phyloP scores from a whole-genome alignment of 805 yeast species.

The Cyberlindnera bimundalis region DNA sequence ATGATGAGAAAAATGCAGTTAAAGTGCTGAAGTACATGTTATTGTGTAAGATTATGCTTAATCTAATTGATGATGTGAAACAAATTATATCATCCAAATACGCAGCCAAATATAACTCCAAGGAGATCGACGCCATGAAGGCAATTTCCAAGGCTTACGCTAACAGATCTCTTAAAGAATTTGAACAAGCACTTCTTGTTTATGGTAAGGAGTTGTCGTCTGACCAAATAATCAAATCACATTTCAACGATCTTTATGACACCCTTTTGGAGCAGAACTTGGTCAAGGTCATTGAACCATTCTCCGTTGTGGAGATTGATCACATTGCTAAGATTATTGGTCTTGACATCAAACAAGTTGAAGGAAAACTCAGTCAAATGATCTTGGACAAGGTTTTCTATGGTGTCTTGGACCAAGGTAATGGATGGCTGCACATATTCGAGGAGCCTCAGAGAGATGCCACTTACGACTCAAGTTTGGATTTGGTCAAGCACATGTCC shows the following conservation, averaged over 20 bases:
- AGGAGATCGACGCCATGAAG: slow-evolving; percentile 93
- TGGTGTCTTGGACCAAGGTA: slow-evolving; percentile 97
- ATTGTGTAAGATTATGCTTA: slow-evolving; percentile 89
- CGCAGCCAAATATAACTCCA: slow-evolving; percentile 69
- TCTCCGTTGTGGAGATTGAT: slow-evolving; percentile 89
- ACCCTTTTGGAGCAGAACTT: slow-evolving; percentile 89
- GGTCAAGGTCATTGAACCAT: slow-evolving; percentile 93
- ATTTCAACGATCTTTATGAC: slow-evolving; percentile 89
- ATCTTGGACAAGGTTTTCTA: slow-evolving; percentile 91
- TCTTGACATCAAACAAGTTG: slow-evolving; percentile 81
- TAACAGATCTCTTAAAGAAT: slow-evolving; percentile 85
- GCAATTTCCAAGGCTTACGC: slow-evolving; percentile 88
- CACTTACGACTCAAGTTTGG: slow-evolving; percentile 83
- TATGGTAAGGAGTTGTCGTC: slow-evolving; percentile 74
- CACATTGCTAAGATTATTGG: slow-evolving; percentile 89
- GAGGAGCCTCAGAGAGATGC: slow-evolving; percentile 87
- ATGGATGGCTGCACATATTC: slow-evolving; percentile 92
- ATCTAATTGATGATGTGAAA: slow-evolving; percentile 80
- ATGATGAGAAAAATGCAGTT: slow-evolving; percentile 64
- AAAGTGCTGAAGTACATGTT: slow-evolving; percentile 89
- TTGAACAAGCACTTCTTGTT: slow-evolving; percentile 74
- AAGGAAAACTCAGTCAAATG: slow-evolving; percentile 94
- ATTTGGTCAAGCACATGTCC: slow-evolving; percentile 82
- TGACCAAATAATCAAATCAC: slow-evolving; percentile 86
- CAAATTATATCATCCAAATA: slow-evolving; percentile 72